phyloP scores from a whole-genome alignment of 2,329 filamentous ascomycete genomes.

The Ophiostoma populinum region DNA sequence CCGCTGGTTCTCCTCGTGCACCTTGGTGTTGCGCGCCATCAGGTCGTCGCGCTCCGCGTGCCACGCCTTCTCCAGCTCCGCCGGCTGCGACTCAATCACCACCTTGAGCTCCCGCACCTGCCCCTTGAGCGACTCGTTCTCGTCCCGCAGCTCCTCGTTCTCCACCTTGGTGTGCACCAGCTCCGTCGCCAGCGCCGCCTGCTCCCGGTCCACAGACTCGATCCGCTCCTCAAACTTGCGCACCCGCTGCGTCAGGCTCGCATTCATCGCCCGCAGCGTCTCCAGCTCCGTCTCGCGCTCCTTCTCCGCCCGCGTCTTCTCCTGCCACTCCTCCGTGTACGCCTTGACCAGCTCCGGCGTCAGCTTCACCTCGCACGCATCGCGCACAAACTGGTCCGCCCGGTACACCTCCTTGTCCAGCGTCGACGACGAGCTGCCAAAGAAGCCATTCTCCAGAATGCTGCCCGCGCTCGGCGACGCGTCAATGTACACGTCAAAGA shows the following conservation, averaged over 20 bases:
- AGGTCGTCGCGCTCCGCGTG: constrained; percentile 76
- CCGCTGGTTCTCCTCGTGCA: constrained; percentile 79
- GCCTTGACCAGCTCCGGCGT: constrained; percentile 64
- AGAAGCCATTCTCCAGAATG: constrained; percentile 91
- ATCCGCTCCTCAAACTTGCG: constrained; percentile 74
- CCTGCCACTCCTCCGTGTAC: constrained; percentile 83
- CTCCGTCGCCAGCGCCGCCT: constrained; percentile 79
- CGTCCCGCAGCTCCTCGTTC: constrained; percentile 75
- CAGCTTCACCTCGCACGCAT: constrained; percentile 78
- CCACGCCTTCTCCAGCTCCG: constrained; percentile 69
- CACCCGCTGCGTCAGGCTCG: constrained; percentile 55
- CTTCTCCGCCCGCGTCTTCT: constrained; percentile 66
- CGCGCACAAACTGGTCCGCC: constrained; percentile 80
- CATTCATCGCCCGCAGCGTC: constrained; percentile 47
- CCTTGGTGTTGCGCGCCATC: constrained; percentile 81
- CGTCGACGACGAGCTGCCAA: constrained; percentile 76
- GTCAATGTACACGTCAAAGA: constrained; percentile 97
- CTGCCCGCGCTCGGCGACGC: constrained; percentile 82
- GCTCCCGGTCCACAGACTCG: constrained; percentile 76
- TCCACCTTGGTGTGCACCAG: constrained; percentile 84
- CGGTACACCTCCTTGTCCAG: constrained; percentile 92
- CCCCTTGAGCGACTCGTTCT: constrained; percentile 73
- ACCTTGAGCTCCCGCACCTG: constrained; percentile 73
- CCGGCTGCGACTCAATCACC: constrained; percentile 78
- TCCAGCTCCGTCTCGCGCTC: constrained; percentile 72